phyloP scores from a whole-genome alignment of 2,329 filamentous ascomycete species.

The Camptophora hylomeconis region DNA sequence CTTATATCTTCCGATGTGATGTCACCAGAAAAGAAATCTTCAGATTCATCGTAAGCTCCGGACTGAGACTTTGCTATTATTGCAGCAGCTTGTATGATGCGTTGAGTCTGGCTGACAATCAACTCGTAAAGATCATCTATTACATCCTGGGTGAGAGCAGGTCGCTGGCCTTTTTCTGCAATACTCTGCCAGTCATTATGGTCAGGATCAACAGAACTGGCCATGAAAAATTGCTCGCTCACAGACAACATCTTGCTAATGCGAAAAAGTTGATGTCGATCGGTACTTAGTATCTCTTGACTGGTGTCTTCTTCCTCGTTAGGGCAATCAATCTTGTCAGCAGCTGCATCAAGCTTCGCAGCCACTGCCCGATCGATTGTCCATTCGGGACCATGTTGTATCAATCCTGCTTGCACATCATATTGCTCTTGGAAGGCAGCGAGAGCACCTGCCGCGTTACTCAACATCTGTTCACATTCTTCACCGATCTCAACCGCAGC shows the following conservation, averaged over 20 bases:
- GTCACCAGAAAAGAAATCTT: slow-evolving; percentile 20
- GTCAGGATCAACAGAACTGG: slow-evolving; percentile 38
- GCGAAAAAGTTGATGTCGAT: slow-evolving; percentile 38
- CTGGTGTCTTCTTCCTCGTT: not conserved
- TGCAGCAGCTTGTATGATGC: slow-evolving; percentile 56
- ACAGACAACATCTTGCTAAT: slow-evolving; percentile 49
- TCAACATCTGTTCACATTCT: slow-evolving; percentile 52
- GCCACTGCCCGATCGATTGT: too few species aligned
- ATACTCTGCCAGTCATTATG: slow-evolving; percentile 57
- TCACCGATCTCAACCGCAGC: slow-evolving; percentile 60
- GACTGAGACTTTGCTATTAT: slow-evolving; percentile 60
- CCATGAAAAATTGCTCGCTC: slow-evolving; percentile 63
- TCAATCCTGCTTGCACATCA: slow-evolving; percentile 40
- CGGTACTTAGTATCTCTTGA: not conserved
- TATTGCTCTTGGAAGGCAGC: slow-evolving; percentile 49
- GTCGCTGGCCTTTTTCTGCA: slow-evolving; percentile 39
- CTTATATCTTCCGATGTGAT: slow-evolving; percentile 38
- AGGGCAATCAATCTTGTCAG: slow-evolving; percentile 5
- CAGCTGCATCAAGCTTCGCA: slow-evolving; percentile 6
- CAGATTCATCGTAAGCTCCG: slow-evolving; percentile 32
- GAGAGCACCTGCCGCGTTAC: slow-evolving; percentile 54
- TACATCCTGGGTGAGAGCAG: slow-evolving; percentile 60
- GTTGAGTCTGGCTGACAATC: slow-evolving; percentile 52
- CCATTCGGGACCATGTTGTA: slow-evolving; percentile 34
- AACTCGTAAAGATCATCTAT: slow-evolving; percentile 65